Percentiles rank a stretch among this genome's conserved stretches.
Conservation (phyloP, 202 grass and related monocot species). For the Digitaria exilis region DNA sequence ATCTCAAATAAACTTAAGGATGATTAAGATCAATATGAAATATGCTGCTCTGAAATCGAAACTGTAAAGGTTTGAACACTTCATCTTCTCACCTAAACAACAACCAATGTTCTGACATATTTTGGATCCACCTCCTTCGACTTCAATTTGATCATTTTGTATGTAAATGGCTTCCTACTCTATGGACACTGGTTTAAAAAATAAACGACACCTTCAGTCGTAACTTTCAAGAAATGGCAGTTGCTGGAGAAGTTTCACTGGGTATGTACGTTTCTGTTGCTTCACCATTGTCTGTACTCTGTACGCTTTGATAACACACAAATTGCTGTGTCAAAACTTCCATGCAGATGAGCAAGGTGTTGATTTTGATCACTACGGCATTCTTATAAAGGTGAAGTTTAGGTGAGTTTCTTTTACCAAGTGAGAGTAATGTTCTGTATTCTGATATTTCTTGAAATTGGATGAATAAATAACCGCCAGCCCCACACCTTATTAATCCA, state of each 20-base stretch:
- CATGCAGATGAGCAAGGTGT: slow-evolving; percentile 82
- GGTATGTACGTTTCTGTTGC: slow-evolving; percentile 47
- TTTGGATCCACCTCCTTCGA: slow-evolving; percentile 7
- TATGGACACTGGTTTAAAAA: slow-evolving; percentile 73
- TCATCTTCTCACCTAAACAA: not conserved
- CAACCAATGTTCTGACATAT: slow-evolving; percentile 14
- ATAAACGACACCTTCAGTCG: slow-evolving; percentile 89
- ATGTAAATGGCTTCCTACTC: slow-evolving; percentile 90
- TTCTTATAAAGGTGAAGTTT: slow-evolving; percentile 98
- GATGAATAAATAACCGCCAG: slow-evolving; percentile 4
- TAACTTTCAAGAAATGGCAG: slow-evolving; percentile 99
- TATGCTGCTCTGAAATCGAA: slow-evolving; percentile 50
- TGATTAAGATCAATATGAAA: slow-evolving; percentile 36
- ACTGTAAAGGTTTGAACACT: slow-evolving; percentile 41
- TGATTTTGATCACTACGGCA: slow-evolving; percentile 86
- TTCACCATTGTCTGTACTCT: slow-evolving; percentile 14
- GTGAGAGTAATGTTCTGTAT: slow-evolving; percentile 13
- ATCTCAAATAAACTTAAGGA: slow-evolving; percentile 52
- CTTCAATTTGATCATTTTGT: slow-evolving; percentile 35
- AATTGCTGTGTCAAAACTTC: slow-evolving; percentile 36
- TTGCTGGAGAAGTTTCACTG: slow-evolving; percentile 96
- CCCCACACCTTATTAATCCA: not conserved
- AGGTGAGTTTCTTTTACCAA: slow-evolving; percentile 59
- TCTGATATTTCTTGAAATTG: slow-evolving; percentile 37
- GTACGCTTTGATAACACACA: slow-evolving; percentile 9